Conservation (phyloP, 139 green algal genomes). For the Chlamydomonas eustigma region DNA sequence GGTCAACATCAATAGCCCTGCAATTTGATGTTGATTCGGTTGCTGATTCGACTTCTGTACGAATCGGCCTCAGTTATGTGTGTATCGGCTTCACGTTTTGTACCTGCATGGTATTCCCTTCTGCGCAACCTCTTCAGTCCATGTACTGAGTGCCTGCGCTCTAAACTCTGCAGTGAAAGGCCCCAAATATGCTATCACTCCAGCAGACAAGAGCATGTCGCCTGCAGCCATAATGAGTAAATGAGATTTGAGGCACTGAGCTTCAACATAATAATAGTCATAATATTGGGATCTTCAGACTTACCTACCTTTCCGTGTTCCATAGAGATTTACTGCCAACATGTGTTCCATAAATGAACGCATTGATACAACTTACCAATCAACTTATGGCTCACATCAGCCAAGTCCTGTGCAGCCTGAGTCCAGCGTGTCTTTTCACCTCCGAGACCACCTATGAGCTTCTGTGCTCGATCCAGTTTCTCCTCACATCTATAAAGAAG, state of each 20-base stretch:
- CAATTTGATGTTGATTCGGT: slow-evolving; percentile 41
- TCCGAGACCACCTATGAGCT: slow-evolving; percentile 67
- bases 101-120: neutral
- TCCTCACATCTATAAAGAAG: too few species aligned
- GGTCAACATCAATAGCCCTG: slow-evolving; percentile 29
- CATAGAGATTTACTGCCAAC: too few species aligned
- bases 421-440: slow-evolving; percentile 73
- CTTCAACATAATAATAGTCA: too few species aligned
- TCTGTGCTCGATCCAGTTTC: slow-evolving; percentile 69
- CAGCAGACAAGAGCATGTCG: slow-evolving; percentile 69
- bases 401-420: slow-evolving; percentile 45
- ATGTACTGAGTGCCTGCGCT: too few species aligned
- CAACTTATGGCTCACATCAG: slow-evolving; percentile 59
- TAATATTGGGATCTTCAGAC: too few species aligned
- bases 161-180: slow-evolving; percentile 75
- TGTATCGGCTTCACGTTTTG: too few species aligned
- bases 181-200: slow-evolving; percentile 72
- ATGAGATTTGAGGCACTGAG: too few species aligned
- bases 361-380: slow-evolving; percentile 67
- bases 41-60: slow-evolving; percentile 29
- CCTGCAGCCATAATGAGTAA: too few species aligned
- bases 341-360: too few species aligned
- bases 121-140: too few species aligned
- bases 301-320: too few species aligned
- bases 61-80: too few species aligned